These are phyloP conservation scores for Phytophthora aleatoria DNA, from an alignment of 352 stramenopile species.

Conservation along the genomic window DNA sequence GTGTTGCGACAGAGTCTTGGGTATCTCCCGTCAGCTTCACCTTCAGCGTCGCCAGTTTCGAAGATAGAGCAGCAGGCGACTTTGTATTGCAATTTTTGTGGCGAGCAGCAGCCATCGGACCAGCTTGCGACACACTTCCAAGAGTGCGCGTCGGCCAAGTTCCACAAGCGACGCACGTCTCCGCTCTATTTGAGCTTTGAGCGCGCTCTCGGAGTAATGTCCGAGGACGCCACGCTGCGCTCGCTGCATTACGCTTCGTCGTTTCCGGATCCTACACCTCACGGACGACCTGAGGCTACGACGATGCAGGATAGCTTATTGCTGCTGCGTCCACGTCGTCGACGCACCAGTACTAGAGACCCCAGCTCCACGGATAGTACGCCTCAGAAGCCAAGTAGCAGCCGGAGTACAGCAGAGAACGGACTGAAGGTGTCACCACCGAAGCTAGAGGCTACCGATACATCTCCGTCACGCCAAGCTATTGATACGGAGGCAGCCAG, in stretches of 20 bases:
- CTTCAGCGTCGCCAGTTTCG: slow-evolving; percentile 10
- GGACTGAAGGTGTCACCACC: slow-evolving; percentile 8
- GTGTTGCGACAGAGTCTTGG: slow-evolving; percentile 39
- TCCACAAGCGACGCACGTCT: slow-evolving; percentile 64
- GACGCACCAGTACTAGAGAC: slow-evolving; percentile 11
- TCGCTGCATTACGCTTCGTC: slow-evolving; percentile 77
- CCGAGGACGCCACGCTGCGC: slow-evolving; percentile 63
- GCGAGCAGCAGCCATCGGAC: slow-evolving; percentile 37
- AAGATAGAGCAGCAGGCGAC: slow-evolving; percentile 41
- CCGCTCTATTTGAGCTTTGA: slow-evolving; percentile 70
- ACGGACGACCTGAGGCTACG: slow-evolving; percentile 26
- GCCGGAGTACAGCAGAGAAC: slow-evolving; percentile 4
- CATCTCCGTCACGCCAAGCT: slow-evolving; percentile 2
- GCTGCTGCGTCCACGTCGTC: slow-evolving; percentile 39
- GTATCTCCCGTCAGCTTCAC: slow-evolving; percentile 32
- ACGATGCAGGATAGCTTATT: slow-evolving; percentile 56
- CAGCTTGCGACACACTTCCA: slow-evolving; percentile 52
- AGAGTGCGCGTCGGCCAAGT: slow-evolving; percentile 48
- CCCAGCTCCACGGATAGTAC: slow-evolving; percentile 13
- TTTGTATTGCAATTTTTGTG: slow-evolving; percentile 84
- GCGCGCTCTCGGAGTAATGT: slow-evolving; percentile 63
- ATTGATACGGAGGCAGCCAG: slow-evolving; percentile 1
- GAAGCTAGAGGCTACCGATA: not conserved
- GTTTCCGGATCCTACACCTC: slow-evolving; percentile 56
- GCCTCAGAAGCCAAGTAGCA: slow-evolving; percentile 10